A percentile compares a stretch with the other conserved stretches of the same genome.
These are phyloP conservation scores for Closterium sp. DNA, from an alignment of 139 green algal species.

Conservation along the genomic window DNA sequence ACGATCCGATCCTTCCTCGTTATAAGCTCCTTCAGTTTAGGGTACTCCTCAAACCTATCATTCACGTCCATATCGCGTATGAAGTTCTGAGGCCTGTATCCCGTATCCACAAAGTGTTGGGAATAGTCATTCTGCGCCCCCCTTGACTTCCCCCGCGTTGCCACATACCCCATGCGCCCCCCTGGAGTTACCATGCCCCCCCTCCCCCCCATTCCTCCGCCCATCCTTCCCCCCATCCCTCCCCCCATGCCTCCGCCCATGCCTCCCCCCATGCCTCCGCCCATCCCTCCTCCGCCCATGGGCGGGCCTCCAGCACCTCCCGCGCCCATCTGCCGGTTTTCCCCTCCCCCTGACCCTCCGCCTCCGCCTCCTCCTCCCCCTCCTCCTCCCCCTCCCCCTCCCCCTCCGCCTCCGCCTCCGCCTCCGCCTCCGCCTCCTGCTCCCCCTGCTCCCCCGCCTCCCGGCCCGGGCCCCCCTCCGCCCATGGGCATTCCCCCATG, in stretches of 20 bases:
- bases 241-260: not conserved
- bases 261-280: not conserved
- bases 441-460: not conserved
- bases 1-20: conserved; percentile 67
- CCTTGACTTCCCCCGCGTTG: conserved; percentile 26
- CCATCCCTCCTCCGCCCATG: conserved; percentile 10
- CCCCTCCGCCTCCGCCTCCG: not conserved
- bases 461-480: not conserved
- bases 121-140: conserved; percentile 75
- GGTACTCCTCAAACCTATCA: conserved; percentile 78
- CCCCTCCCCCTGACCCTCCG: not conserved
- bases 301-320: not conserved
- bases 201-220: conserved; percentile 9
- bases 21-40: conserved; percentile 69
- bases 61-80: conserved; percentile 67
- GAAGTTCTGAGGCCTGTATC: conserved; percentile 76
- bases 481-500: not conserved
- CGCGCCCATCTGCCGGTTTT: not conserved
- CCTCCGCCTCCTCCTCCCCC: not conserved
- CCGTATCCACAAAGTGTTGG: conserved; percentile 85
- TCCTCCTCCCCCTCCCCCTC: not conserved
- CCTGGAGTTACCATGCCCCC: not conserved
- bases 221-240: not conserved
- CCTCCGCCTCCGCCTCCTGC: not conserved
- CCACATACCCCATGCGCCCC: conserved; percentile 25